A percentile compares a stretch with the other conserved stretches of the same genome.
phyloP scores from a whole-genome alignment of 352 stramenopile genomes.

The Phytophthora pseudosyringae region DNA sequence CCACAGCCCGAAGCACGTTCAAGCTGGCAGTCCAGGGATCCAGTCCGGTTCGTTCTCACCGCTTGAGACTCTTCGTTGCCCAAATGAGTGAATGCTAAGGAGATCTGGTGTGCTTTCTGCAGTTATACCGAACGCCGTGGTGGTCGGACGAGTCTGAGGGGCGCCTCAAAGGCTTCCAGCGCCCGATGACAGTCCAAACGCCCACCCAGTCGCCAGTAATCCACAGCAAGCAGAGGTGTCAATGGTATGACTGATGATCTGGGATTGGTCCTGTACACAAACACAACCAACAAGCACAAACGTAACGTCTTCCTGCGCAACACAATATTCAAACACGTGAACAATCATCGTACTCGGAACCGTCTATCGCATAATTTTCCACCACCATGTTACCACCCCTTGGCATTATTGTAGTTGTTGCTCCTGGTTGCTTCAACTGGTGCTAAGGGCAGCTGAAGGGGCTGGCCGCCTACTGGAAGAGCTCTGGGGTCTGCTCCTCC shows the following conservation, averaged over 20 bases:
- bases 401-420: constrained; percentile 14
- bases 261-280: neutral
- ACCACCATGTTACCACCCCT: constrained; percentile 20
- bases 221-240: constrained; percentile 47
- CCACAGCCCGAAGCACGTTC: constrained; percentile 23
- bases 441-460: constrained; percentile 8
- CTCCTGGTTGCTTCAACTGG: constrained; percentile 9
- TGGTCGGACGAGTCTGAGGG: constrained; percentile 52
- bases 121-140: constrained; percentile 48
- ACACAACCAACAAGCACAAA: neutral
- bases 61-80: neutral
- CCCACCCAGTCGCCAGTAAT: constrained; percentile 26
- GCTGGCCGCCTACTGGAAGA: constrained; percentile 72
- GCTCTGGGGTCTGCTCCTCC: constrained; percentile 86
- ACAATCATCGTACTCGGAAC: neutral
- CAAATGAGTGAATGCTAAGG: neutral
- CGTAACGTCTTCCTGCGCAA: neutral
- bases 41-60: constrained; percentile 30
- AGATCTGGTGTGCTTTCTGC: neutral
- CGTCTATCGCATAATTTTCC: constrained; percentile 24
- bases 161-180: constrained; percentile 31
- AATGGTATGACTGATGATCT: constrained; percentile 60
- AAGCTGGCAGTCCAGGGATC: constrained; percentile 29
- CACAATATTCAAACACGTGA: constrained; percentile 5
- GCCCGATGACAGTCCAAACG: constrained; percentile 17